Percentiles rank a stretch among this genome's conserved stretches.
Conservation (phyloP, 257 asterid genomes). For the Gynochthodes officinalis region DNA sequence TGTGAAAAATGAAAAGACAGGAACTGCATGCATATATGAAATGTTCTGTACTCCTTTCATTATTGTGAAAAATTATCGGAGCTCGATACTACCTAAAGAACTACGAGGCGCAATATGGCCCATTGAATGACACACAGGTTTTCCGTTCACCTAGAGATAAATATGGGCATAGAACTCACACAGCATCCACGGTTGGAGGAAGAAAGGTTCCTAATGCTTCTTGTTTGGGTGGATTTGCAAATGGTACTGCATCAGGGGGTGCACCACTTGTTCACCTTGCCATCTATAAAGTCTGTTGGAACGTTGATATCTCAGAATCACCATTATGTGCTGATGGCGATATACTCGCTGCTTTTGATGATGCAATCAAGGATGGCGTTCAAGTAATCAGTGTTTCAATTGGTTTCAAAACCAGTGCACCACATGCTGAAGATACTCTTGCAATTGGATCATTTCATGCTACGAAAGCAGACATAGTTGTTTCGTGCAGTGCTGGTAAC, state of each 20-base stretch:
- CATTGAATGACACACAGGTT: slow-evolving; percentile 24
- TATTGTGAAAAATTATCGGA: slow-evolving; percentile 36
- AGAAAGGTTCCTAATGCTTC: slow-evolving; percentile 31
- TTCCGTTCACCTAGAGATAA: slow-evolving; percentile 34
- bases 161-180: slow-evolving; percentile 47
- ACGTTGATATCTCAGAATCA: neutral
- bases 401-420: slow-evolving; percentile 10
- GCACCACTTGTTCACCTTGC: slow-evolving; percentile 41
- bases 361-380: slow-evolving; percentile 50
- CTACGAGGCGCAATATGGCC: slow-evolving; percentile 27
- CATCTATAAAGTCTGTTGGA: slow-evolving; percentile 48
- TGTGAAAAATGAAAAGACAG: too few relatives aligned
- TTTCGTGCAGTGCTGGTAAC: slow-evolving; percentile 43
- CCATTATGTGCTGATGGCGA: too few relatives aligned
- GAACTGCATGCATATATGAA: too few relatives aligned
- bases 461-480: slow-evolving; percentile 24
- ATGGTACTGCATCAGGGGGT: slow-evolving; percentile 43
- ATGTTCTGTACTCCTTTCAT: too few relatives aligned
- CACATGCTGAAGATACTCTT: slow-evolving; percentile 17
- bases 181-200: slow-evolving; percentile 44
- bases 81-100: slow-evolving; percentile 45
- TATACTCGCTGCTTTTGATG: slow-evolving; percentile 22
- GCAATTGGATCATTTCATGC: slow-evolving; percentile 44
- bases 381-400: slow-evolving; percentile 33
- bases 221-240: slow-evolving; percentile 36